These are phyloP conservation scores for Nemania sp. DNA, from an alignment of 2,329 filamentous ascomycete species.

Conservation along the genomic window DNA sequence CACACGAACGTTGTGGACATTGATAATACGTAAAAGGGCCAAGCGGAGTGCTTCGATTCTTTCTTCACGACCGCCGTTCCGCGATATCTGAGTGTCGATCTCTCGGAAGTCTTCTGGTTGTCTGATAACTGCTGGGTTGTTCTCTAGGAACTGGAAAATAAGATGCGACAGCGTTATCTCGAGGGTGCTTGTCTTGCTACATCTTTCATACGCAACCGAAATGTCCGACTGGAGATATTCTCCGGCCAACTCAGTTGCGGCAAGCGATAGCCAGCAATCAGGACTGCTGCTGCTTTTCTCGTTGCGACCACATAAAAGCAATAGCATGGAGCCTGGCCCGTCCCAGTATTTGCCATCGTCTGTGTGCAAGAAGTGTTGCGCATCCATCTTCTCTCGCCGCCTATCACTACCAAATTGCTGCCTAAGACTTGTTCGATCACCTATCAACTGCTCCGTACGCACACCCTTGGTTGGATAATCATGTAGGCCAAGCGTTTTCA, in stretches of 20 bases:
- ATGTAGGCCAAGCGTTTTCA: slow-evolving; percentile 2
- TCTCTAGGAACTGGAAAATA: slow-evolving; percentile 9
- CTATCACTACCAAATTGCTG: slow-evolving; percentile 9
- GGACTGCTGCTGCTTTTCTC: slow-evolving; percentile 4
- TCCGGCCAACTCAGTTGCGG: slow-evolving; percentile 6
- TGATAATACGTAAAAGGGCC: slow-evolving; percentile 11
- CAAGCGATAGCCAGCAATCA: slow-evolving; percentile 5
- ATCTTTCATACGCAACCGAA: slow-evolving; percentile 5
- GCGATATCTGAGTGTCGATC: slow-evolving; percentile 3
- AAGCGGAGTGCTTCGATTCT: slow-evolving; percentile 2
- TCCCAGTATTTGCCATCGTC: slow-evolving; percentile 1
- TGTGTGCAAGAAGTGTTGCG: slow-evolving; percentile 6
- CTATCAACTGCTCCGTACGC: neutral
- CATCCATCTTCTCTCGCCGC: slow-evolving; percentile 13
- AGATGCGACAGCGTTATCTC: slow-evolving; percentile 6
- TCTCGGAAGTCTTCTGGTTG: neutral
- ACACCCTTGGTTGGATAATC: neutral
- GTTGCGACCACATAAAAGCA: slow-evolving; percentile 13
- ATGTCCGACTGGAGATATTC: neutral
- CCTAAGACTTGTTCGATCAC: neutral
- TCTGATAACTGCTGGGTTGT: slow-evolving; percentile 1
- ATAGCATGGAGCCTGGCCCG: neutral
- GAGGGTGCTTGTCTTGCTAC: slow-evolving; percentile 3
- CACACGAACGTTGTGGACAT: neutral
- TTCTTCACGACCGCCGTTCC: neutral